A percentile compares a stretch with the other conserved stretches of the same genome.
Evolutionary conservation across 2,329 filamentous ascomycete genomes (phyloP).

Genomic region (Claviceps sp.): DNA sequence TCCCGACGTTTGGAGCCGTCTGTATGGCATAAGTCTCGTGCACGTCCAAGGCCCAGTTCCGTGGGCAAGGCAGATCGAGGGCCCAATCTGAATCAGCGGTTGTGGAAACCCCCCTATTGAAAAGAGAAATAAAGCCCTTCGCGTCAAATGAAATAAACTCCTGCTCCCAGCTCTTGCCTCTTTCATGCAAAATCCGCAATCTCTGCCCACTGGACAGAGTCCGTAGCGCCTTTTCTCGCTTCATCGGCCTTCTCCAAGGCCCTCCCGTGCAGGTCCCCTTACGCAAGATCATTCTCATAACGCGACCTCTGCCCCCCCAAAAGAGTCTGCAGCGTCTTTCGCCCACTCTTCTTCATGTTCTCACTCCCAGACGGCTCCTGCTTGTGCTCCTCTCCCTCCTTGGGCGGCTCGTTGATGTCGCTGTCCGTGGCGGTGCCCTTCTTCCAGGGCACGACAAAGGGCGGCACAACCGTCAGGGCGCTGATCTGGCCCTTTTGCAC

Average conservation of each 20-base stretch:
- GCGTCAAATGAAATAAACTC: no score
- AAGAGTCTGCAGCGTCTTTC: neutral
- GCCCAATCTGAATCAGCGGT: no score
- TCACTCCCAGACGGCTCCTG: neutral
- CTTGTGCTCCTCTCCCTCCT: neutral
- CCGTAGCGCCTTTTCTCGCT: neutral
- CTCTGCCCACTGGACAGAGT: no score
- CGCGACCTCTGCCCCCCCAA: neutral
- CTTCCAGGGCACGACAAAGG: neutral
- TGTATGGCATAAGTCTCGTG: no score
- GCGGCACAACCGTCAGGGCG: neutral
- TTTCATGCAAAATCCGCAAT: no score
- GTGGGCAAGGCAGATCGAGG: no score
- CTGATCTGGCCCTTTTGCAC: neutral
- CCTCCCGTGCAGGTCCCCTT: neutral
- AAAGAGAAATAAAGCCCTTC: no score
- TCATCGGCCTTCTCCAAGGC: no score
- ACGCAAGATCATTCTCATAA: neutral
- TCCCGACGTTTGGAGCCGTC: no score
- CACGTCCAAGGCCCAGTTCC: no score
- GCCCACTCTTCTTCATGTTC: neutral
- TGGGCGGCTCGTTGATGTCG: neutral
- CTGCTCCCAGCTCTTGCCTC: no score
- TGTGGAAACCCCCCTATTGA: no score
- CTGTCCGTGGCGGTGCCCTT: neutral